Evolutionary conservation across 108 stramenopile genomes (phyloP).

Genomic region (Pseudonitzschia delicatissima): DNA sequence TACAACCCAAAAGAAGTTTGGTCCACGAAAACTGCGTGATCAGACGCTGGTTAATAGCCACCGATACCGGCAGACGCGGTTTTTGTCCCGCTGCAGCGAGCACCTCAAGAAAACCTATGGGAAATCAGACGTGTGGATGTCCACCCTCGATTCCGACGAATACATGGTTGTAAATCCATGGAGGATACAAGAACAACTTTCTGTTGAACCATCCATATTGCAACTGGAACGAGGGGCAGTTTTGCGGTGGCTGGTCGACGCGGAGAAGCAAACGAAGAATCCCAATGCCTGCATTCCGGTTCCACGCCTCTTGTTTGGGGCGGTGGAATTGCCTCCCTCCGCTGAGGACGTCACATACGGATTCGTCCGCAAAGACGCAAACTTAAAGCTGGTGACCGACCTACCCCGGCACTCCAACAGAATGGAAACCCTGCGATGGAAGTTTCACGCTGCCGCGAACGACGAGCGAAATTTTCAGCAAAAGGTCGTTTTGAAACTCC

Average conservation of each 20-base stretch:
- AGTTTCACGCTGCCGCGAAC: conserved; percentile 22
- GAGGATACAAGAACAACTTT: not conserved
- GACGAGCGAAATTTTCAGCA: conserved; percentile 27
- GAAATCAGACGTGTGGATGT: not conserved
- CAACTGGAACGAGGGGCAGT: not conserved
- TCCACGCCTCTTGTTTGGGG: conserved; percentile 1
- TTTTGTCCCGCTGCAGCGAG: not conserved
- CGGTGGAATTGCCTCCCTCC: not conserved
- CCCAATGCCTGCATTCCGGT: not conserved
- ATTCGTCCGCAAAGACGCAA: not conserved
- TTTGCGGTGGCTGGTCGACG: not conserved
- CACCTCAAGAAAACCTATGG: conserved; percentile 1
- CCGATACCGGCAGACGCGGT: conserved; percentile 6
- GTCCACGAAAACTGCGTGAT: not conserved
- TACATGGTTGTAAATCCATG: conserved; percentile 15
- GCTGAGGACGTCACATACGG: not conserved
- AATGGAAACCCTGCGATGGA: conserved; percentile 34
- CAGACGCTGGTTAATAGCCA: conserved; percentile 7
- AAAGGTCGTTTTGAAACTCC: not conserved
- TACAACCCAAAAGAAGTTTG: not conserved
- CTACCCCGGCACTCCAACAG: not conserved
- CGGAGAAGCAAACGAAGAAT: not conserved
- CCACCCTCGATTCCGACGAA: conserved; percentile 7
- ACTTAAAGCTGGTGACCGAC: not conserved
- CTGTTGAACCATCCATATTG: not conserved